phyloP scores from a whole-genome alignment of 768 basidiomycete genomes.

The Chalciporus chontae region DNA sequence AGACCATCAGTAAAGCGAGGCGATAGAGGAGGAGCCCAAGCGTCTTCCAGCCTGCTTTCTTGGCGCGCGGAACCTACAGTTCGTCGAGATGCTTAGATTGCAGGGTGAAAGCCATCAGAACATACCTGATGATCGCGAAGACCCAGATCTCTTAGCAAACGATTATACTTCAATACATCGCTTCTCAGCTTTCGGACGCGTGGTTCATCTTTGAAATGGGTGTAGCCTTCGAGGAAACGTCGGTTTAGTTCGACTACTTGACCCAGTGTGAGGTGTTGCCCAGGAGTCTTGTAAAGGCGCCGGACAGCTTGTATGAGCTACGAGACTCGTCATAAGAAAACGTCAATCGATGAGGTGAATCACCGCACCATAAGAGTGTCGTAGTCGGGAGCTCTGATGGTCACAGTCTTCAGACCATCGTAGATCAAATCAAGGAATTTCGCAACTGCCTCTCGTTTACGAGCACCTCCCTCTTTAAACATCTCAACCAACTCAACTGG shows the following conservation, averaged over 20 bases:
- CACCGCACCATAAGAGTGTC: slow-evolving; percentile 92
- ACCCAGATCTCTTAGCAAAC: slow-evolving; percentile 82
- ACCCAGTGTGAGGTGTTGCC: slow-evolving; percentile 88
- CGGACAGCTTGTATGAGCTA: slow-evolving; percentile 95
- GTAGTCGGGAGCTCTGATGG: slow-evolving; percentile 92
- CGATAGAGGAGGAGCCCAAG: slow-evolving; percentile 83
- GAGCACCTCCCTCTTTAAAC: slow-evolving; percentile 85
- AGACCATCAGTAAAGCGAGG: slow-evolving; percentile 67
- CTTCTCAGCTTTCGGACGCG: slow-evolving; percentile 75
- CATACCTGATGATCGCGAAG: slow-evolving; percentile 88
- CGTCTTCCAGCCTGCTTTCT: slow-evolving; percentile 84
- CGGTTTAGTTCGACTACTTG: slow-evolving; percentile 95
- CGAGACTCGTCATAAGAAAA: slow-evolving; percentile 1
- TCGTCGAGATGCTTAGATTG: neutral
- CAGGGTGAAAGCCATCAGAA: neutral
- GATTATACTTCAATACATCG: slow-evolving; percentile 88
- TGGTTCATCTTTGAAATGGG: slow-evolving; percentile 89
- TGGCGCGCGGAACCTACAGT: slow-evolving; percentile 76
- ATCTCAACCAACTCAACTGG: slow-evolving; percentile 83
- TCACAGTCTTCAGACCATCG: slow-evolving; percentile 92
- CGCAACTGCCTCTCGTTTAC: slow-evolving; percentile 87
- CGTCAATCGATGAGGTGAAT: neutral
- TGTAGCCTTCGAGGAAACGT: slow-evolving; percentile 89
- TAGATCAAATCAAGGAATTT: slow-evolving; percentile 90
- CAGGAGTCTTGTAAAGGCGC: slow-evolving; percentile 89